Conservation (phyloP, 2,329 filamentous ascomycete species). For the Xylaria sp. region DNA sequence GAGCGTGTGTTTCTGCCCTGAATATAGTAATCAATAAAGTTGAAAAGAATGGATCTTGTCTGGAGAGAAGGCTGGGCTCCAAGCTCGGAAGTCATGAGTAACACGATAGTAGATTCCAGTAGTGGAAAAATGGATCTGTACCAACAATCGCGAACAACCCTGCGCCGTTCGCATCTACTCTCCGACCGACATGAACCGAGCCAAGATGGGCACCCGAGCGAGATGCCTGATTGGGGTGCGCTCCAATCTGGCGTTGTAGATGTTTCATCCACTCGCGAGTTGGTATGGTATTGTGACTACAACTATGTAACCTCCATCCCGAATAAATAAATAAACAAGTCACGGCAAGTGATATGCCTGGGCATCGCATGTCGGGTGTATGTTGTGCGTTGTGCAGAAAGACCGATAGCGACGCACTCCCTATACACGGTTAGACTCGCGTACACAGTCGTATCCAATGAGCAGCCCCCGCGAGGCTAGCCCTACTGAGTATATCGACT, state of each 20-base stretch:
- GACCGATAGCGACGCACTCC: neutral
- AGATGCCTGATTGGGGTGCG: neutral
- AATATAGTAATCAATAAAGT: conserved; percentile 4
- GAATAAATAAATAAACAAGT: neutral
- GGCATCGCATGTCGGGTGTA: neutral
- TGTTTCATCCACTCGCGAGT: neutral
- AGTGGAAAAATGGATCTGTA: neutral
- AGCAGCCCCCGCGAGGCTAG: neutral
- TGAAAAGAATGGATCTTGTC: neutral
- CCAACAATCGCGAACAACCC: neutral
- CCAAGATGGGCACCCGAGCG: neutral
- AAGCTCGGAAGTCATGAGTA: neutral
- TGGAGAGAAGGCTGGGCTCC: neutral
- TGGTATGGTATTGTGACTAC: neutral
- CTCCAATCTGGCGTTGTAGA: no score
- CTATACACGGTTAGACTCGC: neutral
- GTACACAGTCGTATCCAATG: neutral
- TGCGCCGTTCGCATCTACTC: neutral
- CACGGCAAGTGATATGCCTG: no score
- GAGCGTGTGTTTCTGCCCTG: neutral
- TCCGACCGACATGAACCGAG: neutral
- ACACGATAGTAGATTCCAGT: neutral
- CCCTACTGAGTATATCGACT: neutral
- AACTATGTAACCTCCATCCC: neutral
- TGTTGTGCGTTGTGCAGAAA: neutral